Evolutionary conservation across 257 asterid genomes (phyloP), one percentile per base, ranked within the genome.

Genomic region (Solanum sejunctum): DNA sequence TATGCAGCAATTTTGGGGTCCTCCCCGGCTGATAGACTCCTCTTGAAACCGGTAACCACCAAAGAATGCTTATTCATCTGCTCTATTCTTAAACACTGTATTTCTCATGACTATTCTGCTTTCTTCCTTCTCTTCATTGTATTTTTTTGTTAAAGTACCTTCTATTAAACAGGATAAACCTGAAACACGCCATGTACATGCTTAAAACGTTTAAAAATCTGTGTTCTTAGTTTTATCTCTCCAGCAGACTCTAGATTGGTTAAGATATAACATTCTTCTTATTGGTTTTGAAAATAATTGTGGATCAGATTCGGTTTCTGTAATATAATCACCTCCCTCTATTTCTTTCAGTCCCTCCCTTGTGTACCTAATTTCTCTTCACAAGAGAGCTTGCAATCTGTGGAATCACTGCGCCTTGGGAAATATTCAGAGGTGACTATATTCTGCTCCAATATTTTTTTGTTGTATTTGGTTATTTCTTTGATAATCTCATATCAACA

Each of bases 1-100:
- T 93, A 96, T 87, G 91, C 99, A 15, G 98, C 98, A 84, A 95
- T 97, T 87, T 89, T 94, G 89, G 98, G 99, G 86, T 95, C 97
- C 86, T 95, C 98, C 61, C 83, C 88, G 60, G 94, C 89, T 51
- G 93, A 87, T n/a, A 92, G 90, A 90, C 89, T 92, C 41, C 89
- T 95, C 70, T 84, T 94, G 93, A 92, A 83, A 77, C 98, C 98
- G 75, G 98, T 97, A 97, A 91, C 89, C 60, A 72, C 91, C 86
- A 80, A 69, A 86, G 41, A 57, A 36, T 36, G 82, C 26, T 51
- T 75, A 45, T 45, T 51, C 39, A 77, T 77, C 49, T 26, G 21
- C 64, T 9, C 21, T 12, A 9, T 77, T 77, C 49, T 77, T 52
- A 16, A 51, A 77, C 64, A 52, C 82, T 51, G 15, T 51, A 77